Conservation (phyloP, 352 stramenopile species). For the Hyaloperonospora brassicae region DNA sequence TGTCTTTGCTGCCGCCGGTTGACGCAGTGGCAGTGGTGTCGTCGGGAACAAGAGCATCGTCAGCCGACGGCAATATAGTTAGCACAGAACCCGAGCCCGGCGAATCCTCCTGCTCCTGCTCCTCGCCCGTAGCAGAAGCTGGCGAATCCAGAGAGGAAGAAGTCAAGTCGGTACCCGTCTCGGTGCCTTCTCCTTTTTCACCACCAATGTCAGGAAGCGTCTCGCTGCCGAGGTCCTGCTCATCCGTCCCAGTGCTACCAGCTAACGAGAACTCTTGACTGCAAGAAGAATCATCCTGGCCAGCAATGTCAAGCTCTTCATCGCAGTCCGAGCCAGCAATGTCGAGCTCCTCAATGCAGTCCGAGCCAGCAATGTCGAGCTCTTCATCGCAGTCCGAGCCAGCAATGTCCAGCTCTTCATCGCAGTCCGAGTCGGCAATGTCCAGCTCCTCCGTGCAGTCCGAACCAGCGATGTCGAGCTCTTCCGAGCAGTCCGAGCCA, state of each 20-base stretch:
- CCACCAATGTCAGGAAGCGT: too few relatives aligned
- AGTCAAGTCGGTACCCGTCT: too few relatives aligned
- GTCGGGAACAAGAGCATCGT: neutral
- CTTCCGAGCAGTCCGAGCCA: slow-evolving; percentile 1
- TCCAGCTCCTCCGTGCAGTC: neutral
- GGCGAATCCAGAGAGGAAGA: too few relatives aligned
- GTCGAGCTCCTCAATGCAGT: slow-evolving; percentile 5
- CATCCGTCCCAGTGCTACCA: neutral
- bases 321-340: neutral
- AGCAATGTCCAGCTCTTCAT: slow-evolving; percentile 1
- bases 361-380: neutral
- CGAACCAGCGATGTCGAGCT: neutral
- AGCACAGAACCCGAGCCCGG: too few relatives aligned
- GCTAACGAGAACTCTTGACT: neutral
- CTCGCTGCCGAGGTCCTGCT: too few relatives aligned
- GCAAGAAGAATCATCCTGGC: neutral
- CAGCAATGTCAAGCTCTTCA: neutral
- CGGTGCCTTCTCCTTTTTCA: slow-evolving; percentile 1
- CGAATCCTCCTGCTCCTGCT: too few relatives aligned
- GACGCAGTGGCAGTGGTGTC: slow-evolving; percentile 9
- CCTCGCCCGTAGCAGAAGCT: neutral
- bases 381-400: neutral
- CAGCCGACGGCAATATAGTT: too few relatives aligned
- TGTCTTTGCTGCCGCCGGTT: neutral
- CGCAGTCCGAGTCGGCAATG: neutral